Conservation (phyloP, 768 basidiomycete species). For the Panaeolus papilionaceus region DNA sequence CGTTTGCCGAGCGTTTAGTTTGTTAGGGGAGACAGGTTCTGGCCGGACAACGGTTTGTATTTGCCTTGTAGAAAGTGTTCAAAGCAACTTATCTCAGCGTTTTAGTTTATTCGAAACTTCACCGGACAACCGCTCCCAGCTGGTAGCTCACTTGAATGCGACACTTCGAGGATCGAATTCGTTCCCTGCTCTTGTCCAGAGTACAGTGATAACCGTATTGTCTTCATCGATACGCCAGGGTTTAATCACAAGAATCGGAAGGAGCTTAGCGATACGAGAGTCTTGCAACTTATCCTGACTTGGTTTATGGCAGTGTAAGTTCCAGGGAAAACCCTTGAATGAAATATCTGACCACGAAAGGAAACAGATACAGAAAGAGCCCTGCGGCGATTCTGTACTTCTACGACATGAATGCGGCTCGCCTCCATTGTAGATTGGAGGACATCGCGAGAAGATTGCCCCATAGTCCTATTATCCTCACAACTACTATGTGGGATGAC, state of each 20-base stretch:
- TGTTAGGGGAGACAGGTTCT: conserved; percentile 5
- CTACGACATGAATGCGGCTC: conserved; percentile 4
- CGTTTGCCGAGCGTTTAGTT: neutral
- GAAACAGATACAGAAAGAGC: neutral
- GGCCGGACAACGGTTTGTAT: conserved; percentile 9
- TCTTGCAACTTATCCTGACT: neutral
- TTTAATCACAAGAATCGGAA: conserved; percentile 11
- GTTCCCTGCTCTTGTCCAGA: conserved; percentile 8
- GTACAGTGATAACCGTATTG: neutral
- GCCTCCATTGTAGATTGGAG: conserved; percentile 6
- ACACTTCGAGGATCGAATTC: conserved; percentile 2
- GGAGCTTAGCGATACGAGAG: neutral
- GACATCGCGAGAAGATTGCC: neutral
- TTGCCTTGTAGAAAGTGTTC: neutral
- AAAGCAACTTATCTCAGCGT: neutral
- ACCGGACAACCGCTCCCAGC: neutral
- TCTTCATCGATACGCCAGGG: conserved; percentile 7
- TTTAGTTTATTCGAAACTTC: conserved; percentile 8
- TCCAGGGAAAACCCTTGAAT: neutral
- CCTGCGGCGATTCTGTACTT: conserved; percentile 1
- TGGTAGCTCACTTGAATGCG: conserved; percentile 4
- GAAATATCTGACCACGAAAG: neutral
- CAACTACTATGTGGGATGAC: conserved; percentile 4
- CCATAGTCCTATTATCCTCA: neutral
- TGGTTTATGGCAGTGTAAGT: conserved; percentile 2